A percentile compares a stretch with the other conserved stretches of the same genome.
Evolutionary conservation across 805 yeast species (phyloP).

Genomic region (Metschnikowia anglica): DNA sequence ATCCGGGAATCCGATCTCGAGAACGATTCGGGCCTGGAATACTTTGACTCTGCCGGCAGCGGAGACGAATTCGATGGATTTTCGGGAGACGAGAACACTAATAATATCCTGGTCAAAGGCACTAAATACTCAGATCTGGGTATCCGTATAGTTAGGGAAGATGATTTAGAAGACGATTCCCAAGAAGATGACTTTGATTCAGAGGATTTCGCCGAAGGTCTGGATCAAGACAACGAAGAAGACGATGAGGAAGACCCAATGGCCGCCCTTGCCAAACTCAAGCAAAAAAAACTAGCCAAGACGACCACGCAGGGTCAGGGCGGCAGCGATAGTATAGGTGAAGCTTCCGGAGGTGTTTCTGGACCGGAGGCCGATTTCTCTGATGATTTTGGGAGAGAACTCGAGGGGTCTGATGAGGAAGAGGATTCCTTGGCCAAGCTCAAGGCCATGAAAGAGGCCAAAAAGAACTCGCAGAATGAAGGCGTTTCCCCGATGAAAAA

Average conservation of each 20-base stretch:
- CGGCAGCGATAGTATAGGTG: neutral
- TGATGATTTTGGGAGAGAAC: constrained; percentile 14
- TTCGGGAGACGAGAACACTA: neutral
- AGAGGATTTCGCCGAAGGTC: constrained; percentile 26
- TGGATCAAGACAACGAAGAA: constrained; percentile 25
- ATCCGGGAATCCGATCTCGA: constrained; percentile 10
- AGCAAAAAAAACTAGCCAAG: constrained; percentile 10
- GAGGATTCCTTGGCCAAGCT: constrained; percentile 30
- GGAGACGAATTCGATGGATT: constrained; percentile 5
- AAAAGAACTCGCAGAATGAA: constrained; percentile 1
- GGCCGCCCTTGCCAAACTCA: constrained; percentile 23
- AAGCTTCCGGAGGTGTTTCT: constrained; percentile 1
- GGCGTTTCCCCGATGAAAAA: neutral
- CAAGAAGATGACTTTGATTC: constrained; percentile 2
- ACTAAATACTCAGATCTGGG: neutral
- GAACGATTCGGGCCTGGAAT: constrained; percentile 8
- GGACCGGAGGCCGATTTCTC: constrained; percentile 11
- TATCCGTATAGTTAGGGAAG: constrained; percentile 18
- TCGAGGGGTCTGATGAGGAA: constrained; percentile 18
- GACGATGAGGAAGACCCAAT: constrained; percentile 25
- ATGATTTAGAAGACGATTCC: constrained; percentile 12
- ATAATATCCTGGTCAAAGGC: neutral
- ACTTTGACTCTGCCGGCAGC: neutral
- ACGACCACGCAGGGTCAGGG: neutral
- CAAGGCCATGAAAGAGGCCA: constrained; percentile 16